Evolutionary conservation across 495 filamentous ascomycete species (phyloP).

Genomic region (Aspergillus asperescens): DNA sequence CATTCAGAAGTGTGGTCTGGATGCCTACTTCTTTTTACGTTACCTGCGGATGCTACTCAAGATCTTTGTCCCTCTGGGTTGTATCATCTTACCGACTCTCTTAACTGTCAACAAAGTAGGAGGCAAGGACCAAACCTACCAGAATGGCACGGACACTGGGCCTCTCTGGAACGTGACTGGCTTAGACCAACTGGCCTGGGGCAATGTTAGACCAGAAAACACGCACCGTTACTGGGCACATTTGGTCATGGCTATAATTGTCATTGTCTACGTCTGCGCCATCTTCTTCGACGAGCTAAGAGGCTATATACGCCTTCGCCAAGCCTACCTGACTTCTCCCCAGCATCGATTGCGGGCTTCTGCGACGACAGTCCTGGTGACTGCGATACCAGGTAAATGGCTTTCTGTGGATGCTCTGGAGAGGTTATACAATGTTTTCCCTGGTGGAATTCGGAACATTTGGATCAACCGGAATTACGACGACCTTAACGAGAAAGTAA

Average conservation of each 20-base stretch:
- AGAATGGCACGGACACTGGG: constrained; percentile 37
- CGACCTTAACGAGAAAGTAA: constrained; percentile 80
- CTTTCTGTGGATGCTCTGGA: constrained; percentile 72
- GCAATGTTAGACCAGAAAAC: constrained; percentile 72
- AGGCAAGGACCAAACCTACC: constrained; percentile 56
- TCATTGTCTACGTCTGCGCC: constrained; percentile 78
- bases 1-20: constrained; percentile 89
- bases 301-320: constrained; percentile 89
- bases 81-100: constrained; percentile 77
- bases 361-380: constrained; percentile 91
- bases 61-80: constrained; percentile 78
- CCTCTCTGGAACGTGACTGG: constrained; percentile 53
- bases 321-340: constrained; percentile 91
- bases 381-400: constrained; percentile 85
- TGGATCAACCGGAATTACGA: constrained; percentile 95
- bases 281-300: constrained; percentile 83
- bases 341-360: constrained; percentile 93
- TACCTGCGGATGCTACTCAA: constrained; percentile 90
- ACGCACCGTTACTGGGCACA: constrained; percentile 84
- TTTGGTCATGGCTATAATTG: constrained; percentile 70
- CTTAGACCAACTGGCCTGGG: constrained; percentile 78
- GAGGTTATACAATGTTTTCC: constrained; percentile 92
- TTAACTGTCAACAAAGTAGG: constrained; percentile 74
- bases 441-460: constrained; percentile 90
- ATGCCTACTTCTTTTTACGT: constrained; percentile 96